phyloP scores from a whole-genome alignment of 495 filamentous ascomycete genomes.

The Trypethelium eluteriae region DNA sequence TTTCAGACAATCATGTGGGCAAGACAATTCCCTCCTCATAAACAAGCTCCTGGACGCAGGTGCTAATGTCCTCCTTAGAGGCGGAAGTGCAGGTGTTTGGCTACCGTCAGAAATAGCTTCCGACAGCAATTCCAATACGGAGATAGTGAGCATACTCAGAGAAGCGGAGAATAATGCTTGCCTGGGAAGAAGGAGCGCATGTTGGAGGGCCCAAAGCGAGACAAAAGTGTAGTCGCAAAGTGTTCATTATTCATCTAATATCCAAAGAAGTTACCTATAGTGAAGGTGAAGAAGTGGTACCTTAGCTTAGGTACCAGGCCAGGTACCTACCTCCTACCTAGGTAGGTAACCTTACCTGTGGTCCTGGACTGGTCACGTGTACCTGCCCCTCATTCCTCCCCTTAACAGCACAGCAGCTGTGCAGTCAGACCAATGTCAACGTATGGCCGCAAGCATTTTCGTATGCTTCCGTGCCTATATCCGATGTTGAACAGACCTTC shows the following conservation, averaged over 20 bases:
- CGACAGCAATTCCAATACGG: not conserved
- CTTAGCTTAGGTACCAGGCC: too few relatives aligned
- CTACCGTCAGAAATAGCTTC: slow-evolving; percentile 4
- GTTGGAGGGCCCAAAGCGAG: too few relatives aligned
- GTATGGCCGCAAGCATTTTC: not conserved
- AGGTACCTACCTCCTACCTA: too few relatives aligned
- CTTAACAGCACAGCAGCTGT: not conserved
- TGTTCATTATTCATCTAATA: too few relatives aligned
- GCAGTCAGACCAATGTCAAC: slow-evolving; percentile 2
- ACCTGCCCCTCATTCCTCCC: too few relatives aligned
- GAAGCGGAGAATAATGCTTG: not conserved
- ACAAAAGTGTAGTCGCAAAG: too few relatives aligned
- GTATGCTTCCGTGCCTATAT: not conserved
- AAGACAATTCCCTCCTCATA: not conserved
- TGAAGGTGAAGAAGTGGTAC: too few relatives aligned
- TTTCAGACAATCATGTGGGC: not conserved
- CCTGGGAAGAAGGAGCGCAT: not conserved
- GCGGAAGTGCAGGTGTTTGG: not conserved
- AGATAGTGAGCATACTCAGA: not conserved
- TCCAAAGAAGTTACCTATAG: too few relatives aligned
- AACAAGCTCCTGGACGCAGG: not conserved
- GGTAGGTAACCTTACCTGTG: too few relatives aligned
- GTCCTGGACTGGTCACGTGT: too few relatives aligned
- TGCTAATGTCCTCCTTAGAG: not conserved
- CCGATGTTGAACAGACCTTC: not conserved